Conservation (phyloP, 805 yeast species). For the Dipodascus geniculatus region DNA sequence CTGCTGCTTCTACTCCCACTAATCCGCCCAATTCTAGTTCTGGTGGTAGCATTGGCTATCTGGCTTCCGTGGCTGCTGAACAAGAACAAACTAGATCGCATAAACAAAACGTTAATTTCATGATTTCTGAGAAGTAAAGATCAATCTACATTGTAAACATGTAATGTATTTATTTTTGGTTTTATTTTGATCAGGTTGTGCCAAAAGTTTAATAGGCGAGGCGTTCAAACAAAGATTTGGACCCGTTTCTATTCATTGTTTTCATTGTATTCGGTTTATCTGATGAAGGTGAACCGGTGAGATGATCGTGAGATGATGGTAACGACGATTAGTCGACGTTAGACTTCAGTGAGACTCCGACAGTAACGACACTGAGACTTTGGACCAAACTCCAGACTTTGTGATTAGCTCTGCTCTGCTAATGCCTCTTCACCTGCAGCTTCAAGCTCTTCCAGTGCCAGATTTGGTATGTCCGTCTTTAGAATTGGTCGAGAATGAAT, state of each 20-base stretch:
- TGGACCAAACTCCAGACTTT: neutral
- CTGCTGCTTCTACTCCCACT: neutral
- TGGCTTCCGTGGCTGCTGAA: constrained; percentile 3
- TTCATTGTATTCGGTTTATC: too few relatives aligned
- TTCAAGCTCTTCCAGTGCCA: constrained; percentile 18
- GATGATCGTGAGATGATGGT: too few relatives aligned
- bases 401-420: neutral
- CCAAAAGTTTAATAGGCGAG: neutral
- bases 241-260: neutral
- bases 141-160: neutral
- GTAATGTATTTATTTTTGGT: neutral
- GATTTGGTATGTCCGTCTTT: constrained; percentile 15
- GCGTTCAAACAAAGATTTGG: too few relatives aligned
- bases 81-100: constrained; percentile 8
- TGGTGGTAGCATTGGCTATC: constrained; percentile 2
- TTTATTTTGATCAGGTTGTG: neutral
- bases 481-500: constrained; percentile 26
- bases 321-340: too few relatives aligned
- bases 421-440: constrained; percentile 7
- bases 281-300: too few relatives aligned
- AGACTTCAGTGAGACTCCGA: neutral
- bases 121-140: constrained; percentile 10
- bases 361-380: neutral
- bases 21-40: constrained; percentile 5
- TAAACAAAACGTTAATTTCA: constrained; percentile 16